Evolutionary conservation across 108 stramenopile species (phyloP).

Genomic region (Pinguiococcus pyrenoidosus): DNA sequence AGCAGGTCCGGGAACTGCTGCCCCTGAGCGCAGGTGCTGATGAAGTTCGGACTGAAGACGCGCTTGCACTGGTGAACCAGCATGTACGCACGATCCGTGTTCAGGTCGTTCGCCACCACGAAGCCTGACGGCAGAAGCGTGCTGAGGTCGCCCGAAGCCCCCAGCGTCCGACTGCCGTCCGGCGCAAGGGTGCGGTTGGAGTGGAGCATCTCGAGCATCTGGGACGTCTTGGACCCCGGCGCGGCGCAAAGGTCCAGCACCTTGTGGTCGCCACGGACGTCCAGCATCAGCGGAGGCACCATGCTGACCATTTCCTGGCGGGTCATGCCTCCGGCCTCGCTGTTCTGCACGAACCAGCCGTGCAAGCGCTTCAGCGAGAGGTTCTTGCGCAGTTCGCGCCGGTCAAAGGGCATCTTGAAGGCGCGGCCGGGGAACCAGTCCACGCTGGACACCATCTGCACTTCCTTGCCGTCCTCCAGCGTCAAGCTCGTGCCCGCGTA

Average conservation of each 20-base stretch:
- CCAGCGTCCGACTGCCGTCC: not conserved
- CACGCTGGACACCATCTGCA: constrained; percentile 11
- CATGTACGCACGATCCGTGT: constrained; percentile 87
- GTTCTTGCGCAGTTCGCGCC: constrained; percentile 30
- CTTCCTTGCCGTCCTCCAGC: constrained; percentile 29
- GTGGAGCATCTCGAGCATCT: constrained; percentile 77
- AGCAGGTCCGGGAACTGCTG: constrained; percentile 49
- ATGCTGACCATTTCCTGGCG: constrained; percentile 96
- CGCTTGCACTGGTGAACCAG: constrained; percentile 77
- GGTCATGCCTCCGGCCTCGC: constrained; percentile 54
- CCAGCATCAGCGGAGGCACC: constrained; percentile 88
- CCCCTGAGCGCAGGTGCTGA: constrained; percentile 64
- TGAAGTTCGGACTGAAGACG: no score
- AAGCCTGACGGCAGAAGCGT: constrained; percentile 45
- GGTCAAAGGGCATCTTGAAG: constrained; percentile 37
- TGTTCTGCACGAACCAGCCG: constrained; percentile 26
- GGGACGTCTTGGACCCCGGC: constrained; percentile 92
- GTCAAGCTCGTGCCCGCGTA: constrained; percentile 11
- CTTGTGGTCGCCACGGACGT: constrained; percentile 57
- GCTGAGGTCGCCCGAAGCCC: constrained; percentile 7
- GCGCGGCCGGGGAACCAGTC: constrained; percentile 38
- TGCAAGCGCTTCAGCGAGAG: constrained; percentile 28
- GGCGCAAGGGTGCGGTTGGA: no score
- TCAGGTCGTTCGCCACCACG: constrained; percentile 90
- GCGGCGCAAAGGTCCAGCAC: constrained; percentile 95